These are phyloP conservation scores for Acacia crassicarpa DNA, from an alignment of 306 rosid species.

Conservation along the genomic window DNA sequence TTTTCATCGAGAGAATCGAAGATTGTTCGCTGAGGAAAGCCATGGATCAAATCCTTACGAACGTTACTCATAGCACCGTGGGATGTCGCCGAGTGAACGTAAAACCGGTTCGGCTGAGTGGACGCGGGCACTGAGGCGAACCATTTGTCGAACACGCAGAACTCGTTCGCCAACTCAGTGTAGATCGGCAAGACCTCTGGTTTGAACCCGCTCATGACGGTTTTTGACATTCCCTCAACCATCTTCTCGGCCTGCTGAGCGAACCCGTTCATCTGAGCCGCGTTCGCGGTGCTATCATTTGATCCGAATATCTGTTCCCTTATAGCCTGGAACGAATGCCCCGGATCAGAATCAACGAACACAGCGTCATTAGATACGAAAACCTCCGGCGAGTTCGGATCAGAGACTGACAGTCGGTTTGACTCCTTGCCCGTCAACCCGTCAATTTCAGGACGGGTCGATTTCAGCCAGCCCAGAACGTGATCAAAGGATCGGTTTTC, in stretches of 20 bases:
- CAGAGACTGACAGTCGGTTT: conserved; percentile 46
- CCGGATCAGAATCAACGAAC: conserved; percentile 78
- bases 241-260: conserved; percentile 76
- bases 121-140: conserved; percentile 92
- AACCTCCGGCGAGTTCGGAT: conserved; percentile 45
- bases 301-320: conserved; percentile 90
- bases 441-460: conserved; percentile 75
- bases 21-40: conserved; percentile 84
- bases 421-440: conserved; percentile 73
- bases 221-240: conserved; percentile 36
- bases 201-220: conserved; percentile 89
- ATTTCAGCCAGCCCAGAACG: conserved; percentile 77
- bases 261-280: conserved; percentile 84
- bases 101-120: conserved; percentile 92
- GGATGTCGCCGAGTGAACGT: conserved; percentile 92
- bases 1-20: conserved; percentile 80
- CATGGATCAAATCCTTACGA: conserved; percentile 70
- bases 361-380: conserved; percentile 59
- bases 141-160: conserved; percentile 79
- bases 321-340: conserved; percentile 93
- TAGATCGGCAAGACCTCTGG: conserved; percentile 68
- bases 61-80: conserved; percentile 92
- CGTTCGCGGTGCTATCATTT: conserved; percentile 35
- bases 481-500: conserved; percentile 98
- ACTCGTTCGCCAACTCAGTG: conserved; percentile 61